Evolutionary conservation across 176 grass and related monocot species (phyloP).

Genomic region (Leersia perrieri): DNA sequence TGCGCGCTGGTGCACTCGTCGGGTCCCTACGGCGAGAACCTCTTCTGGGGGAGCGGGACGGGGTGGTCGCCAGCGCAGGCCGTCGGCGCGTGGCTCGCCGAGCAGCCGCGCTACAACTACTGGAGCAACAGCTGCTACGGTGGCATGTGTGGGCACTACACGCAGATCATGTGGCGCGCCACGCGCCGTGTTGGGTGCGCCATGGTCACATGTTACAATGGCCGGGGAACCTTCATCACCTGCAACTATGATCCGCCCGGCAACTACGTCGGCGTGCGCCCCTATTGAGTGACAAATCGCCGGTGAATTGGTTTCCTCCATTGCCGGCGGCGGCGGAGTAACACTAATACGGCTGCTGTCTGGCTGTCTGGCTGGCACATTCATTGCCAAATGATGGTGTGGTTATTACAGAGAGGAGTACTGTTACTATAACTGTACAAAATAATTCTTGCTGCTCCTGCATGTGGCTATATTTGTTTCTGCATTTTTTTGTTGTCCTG

Average conservation of each 20-base stretch:
- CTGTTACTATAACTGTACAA: constrained; percentile 56
- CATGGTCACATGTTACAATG: constrained; percentile 46
- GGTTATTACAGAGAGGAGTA: constrained; percentile 26
- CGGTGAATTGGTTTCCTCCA: too few species aligned
- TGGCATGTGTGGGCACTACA: constrained; percentile 82
- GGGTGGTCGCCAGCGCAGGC: constrained; percentile 60
- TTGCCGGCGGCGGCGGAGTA: too few species aligned
- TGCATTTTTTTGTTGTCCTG: neutral
- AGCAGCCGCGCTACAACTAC: constrained; percentile 65
- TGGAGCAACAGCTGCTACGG: constrained; percentile 58
- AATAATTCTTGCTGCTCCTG: neutral
- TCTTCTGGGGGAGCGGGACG: constrained; percentile 77
- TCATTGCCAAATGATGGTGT: constrained; percentile 12
- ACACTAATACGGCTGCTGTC: neutral
- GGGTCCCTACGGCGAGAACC: constrained; percentile 82
- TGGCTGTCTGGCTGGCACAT: too few species aligned
- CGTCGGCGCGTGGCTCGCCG: constrained; percentile 61
- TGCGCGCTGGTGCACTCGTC: constrained; percentile 77
- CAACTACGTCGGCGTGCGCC: constrained; percentile 63
- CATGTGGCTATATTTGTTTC: neutral
- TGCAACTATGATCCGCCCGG: constrained; percentile 83
- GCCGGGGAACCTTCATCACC: constrained; percentile 51
- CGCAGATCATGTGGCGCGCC: constrained; percentile 68
- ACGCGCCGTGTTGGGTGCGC: constrained; percentile 47
- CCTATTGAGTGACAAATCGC: too few species aligned